A percentile compares a stretch with the other conserved stretches of the same genome.
These are phyloP conservation scores for Ogataea parapolymorpha DNA, from an alignment of 805 yeast genomes.

Conservation along the genomic window DNA sequence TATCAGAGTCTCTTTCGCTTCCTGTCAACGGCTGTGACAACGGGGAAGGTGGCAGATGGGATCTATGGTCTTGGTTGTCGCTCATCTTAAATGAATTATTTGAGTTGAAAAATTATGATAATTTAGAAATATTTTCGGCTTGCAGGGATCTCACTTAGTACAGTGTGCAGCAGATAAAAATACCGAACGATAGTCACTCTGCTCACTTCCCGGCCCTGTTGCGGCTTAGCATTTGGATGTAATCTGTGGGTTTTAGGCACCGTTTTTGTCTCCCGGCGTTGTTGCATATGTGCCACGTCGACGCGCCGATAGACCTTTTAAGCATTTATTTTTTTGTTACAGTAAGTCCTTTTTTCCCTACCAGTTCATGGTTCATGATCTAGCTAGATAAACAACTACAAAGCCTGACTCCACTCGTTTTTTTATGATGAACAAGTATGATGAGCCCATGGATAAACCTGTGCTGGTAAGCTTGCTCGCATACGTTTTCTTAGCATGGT, in stretches of 20 bases:
- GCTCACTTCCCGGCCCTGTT: no score
- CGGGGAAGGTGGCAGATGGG: constrained; percentile 22
- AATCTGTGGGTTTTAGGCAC: no score
- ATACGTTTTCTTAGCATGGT: constrained; percentile 24
- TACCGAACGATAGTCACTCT: no score
- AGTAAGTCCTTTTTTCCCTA: no score
- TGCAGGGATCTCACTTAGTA: no score
- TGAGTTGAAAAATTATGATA: constrained; percentile 5
- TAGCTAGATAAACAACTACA: not conserved
- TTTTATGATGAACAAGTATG: not conserved
- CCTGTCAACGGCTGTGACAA: constrained; percentile 22
- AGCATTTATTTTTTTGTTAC: not conserved
- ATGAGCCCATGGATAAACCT: not conserved
- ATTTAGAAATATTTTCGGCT: not conserved
- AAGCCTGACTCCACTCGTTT: not conserved
- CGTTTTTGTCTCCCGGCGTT: no score
- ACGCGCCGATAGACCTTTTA: constrained; percentile 6
- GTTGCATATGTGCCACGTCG: not conserved
- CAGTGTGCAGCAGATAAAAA: no score
- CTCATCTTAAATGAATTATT: constrained; percentile 1
- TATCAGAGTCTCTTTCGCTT: constrained; percentile 6
- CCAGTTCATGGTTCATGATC: not conserved
- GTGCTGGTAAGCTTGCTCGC: constrained; percentile 10
- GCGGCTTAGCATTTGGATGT: no score
- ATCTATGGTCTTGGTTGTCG: constrained; percentile 7